Evolutionary conservation across 768 basidiomycete species (phyloP).

Genomic region (Tephrocybe sp.): DNA sequence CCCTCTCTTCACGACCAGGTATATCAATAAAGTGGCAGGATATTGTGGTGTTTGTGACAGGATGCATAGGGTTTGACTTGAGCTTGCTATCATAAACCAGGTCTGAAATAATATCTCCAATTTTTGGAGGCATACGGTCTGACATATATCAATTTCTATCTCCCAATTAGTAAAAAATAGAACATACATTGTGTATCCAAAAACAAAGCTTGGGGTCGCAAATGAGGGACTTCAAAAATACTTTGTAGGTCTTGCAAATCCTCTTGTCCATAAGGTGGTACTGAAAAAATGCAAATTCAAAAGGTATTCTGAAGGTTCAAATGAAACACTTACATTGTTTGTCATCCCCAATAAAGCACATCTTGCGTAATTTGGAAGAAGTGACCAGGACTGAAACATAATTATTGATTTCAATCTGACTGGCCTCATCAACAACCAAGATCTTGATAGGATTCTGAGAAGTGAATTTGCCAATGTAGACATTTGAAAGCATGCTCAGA

Average conservation of each 20-base stretch:
- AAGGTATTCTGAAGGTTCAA: constrained; percentile 14
- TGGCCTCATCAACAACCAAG: constrained; percentile 67
- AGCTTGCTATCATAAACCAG: constrained; percentile 65
- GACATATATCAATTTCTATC: constrained; percentile 4
- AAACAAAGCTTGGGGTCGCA: constrained; percentile 49
- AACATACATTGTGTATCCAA: constrained; percentile 75
- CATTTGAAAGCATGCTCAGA: constrained; percentile 68
- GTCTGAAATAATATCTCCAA: constrained; percentile 71
- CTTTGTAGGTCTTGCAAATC: constrained; percentile 64
- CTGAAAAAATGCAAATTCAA: constrained; percentile 34
- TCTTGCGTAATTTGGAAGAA: constrained; percentile 43
- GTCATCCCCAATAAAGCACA: constrained; percentile 65
- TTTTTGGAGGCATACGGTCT: constrained; percentile 87
- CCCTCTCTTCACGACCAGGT: constrained; percentile 34
- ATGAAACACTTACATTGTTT: constrained; percentile 52
- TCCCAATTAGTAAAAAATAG: constrained; percentile 6
- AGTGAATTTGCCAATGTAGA: constrained; percentile 30
- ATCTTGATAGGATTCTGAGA: constrained; percentile 41
- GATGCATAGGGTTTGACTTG: constrained; percentile 50
- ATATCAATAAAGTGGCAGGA: constrained; percentile 74
- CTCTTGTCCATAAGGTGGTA: constrained; percentile 81
- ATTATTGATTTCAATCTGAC: constrained; percentile 62
- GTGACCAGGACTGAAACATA: constrained; percentile 43
- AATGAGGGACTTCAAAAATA: constrained; percentile 74
- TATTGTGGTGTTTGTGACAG: constrained; percentile 37